Evolutionary conservation across 1,284 basidiomycete species (phyloP).

Genomic region (Cutaneotrichosporon daszewskae): DNA sequence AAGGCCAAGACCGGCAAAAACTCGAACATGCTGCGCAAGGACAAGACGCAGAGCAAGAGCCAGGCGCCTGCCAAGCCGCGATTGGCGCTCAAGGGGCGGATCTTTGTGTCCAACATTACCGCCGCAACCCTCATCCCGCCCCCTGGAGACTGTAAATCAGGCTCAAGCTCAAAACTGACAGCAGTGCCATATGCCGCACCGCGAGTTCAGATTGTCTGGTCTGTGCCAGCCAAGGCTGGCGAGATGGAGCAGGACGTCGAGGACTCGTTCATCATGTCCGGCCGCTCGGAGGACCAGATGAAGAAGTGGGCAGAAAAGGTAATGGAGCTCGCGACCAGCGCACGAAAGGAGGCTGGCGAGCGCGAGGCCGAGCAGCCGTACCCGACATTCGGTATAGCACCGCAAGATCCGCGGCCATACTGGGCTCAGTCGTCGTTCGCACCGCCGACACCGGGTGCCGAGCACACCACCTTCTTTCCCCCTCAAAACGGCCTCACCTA

Average conservation of each 20-base stretch:
- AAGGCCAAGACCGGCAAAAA: slow-evolving; percentile 40
- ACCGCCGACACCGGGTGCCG: slow-evolving; percentile 36
- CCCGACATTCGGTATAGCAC: too few species aligned
- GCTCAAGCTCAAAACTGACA: slow-evolving; percentile 50
- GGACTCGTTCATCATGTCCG: slow-evolving; percentile 90
- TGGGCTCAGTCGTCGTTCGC: slow-evolving; percentile 31
- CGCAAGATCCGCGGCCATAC: too few species aligned
- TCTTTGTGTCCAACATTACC: slow-evolving; percentile 95
- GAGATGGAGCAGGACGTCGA: slow-evolving; percentile 42
- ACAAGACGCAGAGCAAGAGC: slow-evolving; percentile 53
- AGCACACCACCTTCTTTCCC: slow-evolving; percentile 26
- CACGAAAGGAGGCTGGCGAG: slow-evolving; percentile 38
- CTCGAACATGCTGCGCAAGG: slow-evolving; percentile 42
- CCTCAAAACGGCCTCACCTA: slow-evolving; percentile 4
- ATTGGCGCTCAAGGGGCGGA: slow-evolving; percentile 88
- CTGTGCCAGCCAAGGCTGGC: slow-evolving; percentile 46
- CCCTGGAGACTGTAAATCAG: too few species aligned
- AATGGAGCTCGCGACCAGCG: slow-evolving; percentile 70
- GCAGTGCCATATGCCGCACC: slow-evolving; percentile 42
- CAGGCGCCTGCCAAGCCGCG: slow-evolving; percentile 55
- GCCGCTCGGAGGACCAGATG: slow-evolving; percentile 87
- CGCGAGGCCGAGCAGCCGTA: slow-evolving; percentile 6
- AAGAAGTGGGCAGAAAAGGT: slow-evolving; percentile 86
- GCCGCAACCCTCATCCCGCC: slow-evolving; percentile 49
- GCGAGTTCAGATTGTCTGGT: slow-evolving; percentile 38